Percentiles rank a stretch among this genome's conserved stretches.
phyloP scores from a whole-genome alignment of 108 stramenopile species.

The Ochromonas danica region DNA sequence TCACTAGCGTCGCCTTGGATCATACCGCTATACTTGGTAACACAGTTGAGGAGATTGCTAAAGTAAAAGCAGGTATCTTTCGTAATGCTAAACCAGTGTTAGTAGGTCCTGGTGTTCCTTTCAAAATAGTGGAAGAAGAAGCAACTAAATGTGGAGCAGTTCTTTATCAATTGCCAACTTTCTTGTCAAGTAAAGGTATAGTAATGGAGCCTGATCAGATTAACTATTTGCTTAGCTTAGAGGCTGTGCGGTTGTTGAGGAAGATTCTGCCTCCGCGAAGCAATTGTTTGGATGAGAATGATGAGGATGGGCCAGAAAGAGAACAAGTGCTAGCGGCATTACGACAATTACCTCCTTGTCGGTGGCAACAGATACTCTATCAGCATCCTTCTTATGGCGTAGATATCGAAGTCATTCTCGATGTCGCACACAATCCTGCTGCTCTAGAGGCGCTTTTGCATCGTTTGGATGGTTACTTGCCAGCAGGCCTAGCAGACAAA shows the following conservation, averaged over 20 bases:
- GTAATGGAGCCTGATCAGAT: conserved; percentile 53
- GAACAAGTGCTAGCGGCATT: too few relatives aligned
- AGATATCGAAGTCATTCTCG: conserved; percentile 67
- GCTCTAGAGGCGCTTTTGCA: conserved; percentile 78
- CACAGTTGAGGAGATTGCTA: conserved; percentile 10
- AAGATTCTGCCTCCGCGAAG: too few relatives aligned
- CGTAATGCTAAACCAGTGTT: background rate
- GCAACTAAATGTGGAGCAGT: conserved; percentile 4
- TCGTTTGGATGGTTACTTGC: conserved; percentile 81
- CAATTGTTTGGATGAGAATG: too few relatives aligned
- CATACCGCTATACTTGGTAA: conserved; percentile 3
- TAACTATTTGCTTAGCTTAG: too few relatives aligned
- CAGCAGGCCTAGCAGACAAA: conserved; percentile 78
- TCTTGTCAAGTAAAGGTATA: background rate
- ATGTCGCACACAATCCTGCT: conserved; percentile 92
- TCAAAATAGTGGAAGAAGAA: conserved; percentile 10
- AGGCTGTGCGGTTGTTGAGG: too few relatives aligned
- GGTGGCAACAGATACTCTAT: too few relatives aligned
- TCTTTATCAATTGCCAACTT: conserved; percentile 57
- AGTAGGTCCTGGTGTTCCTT: conserved; percentile 18
- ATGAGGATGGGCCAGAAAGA: too few relatives aligned
- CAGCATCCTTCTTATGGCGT: too few relatives aligned
- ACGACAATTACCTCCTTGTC: too few relatives aligned
- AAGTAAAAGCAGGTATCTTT: conserved; percentile 23
- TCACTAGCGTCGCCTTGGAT: background rate